Base-by-base conservation (phyloP, 768 basidiomycete species). In the Mycena vitilis region DNA sequence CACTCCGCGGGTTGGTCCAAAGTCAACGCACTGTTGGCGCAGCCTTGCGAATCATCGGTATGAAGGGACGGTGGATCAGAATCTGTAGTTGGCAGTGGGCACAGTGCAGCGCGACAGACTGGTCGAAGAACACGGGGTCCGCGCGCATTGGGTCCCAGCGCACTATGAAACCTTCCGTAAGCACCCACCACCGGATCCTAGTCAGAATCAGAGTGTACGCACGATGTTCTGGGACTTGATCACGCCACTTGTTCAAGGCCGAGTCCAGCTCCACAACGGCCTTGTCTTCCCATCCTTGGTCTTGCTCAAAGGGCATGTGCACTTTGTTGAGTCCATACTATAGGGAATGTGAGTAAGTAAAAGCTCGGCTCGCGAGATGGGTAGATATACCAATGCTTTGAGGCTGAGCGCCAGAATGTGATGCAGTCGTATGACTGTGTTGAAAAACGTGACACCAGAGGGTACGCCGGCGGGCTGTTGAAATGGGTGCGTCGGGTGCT, bases 61-160 rank as follows among this genome's bases (percentile, higher is more conserved):
- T 91, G 76, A 93, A 95, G 9, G 91, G 92, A 38, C 94, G 84
- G 76, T 95, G 94, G 56, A 94, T 86, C 62, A 89, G 81, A 66
- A 95, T 95, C 75, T 91, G 88, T 20, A 88, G 77, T 62, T 82
- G 75, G 59, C 83, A 85, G 66, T 84, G 84, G 6, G 75, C 80
- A 0, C 79, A 79, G 70, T 84, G 81, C 8, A 93, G 81, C 9
- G 80, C 78, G 0, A 89, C 89, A 1, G 88, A 89, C 75, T 91
- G 89, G 59, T 85, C 81, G 70, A 91, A 75, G 71, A 85, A 85
- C 7, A 83, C 66, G 20, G 74, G 62, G 60, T 84, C 75, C 47
- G 76, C 69, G 38, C 78, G 75, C 36, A 78, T 74, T 2, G 83
- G 81, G 71, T 85, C 80, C 84, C 84, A 86, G 58, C 78, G 79